Percentiles rank a stretch among this genome's conserved stretches.
Conservation (phyloP, 768 basidiomycete genomes). For the Suillus alpinus region DNA sequence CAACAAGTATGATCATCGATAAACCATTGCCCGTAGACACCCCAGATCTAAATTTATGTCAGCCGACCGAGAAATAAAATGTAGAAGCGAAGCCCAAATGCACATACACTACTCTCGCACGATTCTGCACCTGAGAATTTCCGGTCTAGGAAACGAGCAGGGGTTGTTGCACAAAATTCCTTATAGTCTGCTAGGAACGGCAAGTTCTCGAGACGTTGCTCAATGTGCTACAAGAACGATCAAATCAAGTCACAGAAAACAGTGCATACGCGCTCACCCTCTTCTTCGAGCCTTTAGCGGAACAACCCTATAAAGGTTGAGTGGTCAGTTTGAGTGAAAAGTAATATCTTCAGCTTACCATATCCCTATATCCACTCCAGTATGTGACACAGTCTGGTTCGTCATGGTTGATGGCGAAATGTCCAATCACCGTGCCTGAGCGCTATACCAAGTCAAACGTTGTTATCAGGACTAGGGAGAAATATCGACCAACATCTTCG, state of each 20-base stretch:
- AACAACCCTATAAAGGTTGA: constrained; percentile 19
- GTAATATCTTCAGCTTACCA: constrained; percentile 10
- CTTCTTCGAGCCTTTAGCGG: constrained; percentile 19
- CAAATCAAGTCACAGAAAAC: background rate
- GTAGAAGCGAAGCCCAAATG: background rate
- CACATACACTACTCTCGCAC: background rate
- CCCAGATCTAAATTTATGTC: background rate
- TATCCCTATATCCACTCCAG: constrained; percentile 26
- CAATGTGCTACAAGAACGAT: constrained; percentile 20
- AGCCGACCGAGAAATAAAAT: background rate
- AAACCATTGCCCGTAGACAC: constrained; percentile 15
- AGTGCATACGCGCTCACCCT: constrained; percentile 10
- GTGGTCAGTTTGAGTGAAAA: background rate
- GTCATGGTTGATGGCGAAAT: constrained; percentile 23
- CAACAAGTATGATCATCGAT: constrained; percentile 3
- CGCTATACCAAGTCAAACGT: constrained; percentile 8
- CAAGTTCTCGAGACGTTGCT: constrained; percentile 25
- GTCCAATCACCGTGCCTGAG: constrained; percentile 19
- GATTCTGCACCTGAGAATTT: constrained; percentile 20
- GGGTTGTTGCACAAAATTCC: constrained; percentile 35
- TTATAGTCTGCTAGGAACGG: constrained; percentile 25
- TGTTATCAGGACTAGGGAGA: background rate
- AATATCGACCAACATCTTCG: constrained; percentile 17
- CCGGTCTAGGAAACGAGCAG: constrained; percentile 18
- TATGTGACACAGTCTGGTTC: constrained; percentile 27